Evolutionary conservation across 352 stramenopile genomes (phyloP), one percentile per base, ranked within the genome.

Genomic region (Phytophthora pisi): DNA sequence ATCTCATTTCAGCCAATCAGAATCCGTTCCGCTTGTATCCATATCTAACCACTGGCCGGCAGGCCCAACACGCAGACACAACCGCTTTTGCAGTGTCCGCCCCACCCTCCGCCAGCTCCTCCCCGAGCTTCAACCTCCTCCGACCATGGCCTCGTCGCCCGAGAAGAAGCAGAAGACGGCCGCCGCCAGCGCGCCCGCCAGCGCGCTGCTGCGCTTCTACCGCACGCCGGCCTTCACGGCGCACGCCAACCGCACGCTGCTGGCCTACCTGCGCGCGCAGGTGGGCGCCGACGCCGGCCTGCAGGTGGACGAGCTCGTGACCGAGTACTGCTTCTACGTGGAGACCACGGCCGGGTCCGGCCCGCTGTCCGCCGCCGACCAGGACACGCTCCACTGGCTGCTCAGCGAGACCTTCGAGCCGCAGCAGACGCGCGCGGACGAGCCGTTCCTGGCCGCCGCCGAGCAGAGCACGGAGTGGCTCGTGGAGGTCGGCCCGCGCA

Each of bases 271-370:
- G 54, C 64, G 68, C 51, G 65, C 79, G 28, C 73, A 83, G 6
- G 47, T 79, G 30, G 45, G 40, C 1, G 50, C 40, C 24, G 40
- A 51, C 23, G 46, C 47, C 23, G 67, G 64, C 30, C 63, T 91
- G 20, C 30, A 62, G 6, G 67, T 94, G 40, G 38, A 74, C 4
- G 72, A 79, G 42, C 66, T 99, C 51, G 72, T 90, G 45, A 99
- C 96, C 45, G 97, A 99, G 85, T 94, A 81, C 70, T 99, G 96
- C 78, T 99, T 99, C 79, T 99, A 99, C 80, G 87, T 99, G 11
- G 86, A 98, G 71, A 81, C 92, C 18, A 72, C 86, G 58, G 71
- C 72, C 3, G 59, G 56, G 13, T 56, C 70, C 23, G 58, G 72
- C 28, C 20, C 74, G 67, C 74, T 96, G 18, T 82, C 71, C 18